Conservation (phyloP, 129 eudicot species). For the Lactuca sativa region DNA sequence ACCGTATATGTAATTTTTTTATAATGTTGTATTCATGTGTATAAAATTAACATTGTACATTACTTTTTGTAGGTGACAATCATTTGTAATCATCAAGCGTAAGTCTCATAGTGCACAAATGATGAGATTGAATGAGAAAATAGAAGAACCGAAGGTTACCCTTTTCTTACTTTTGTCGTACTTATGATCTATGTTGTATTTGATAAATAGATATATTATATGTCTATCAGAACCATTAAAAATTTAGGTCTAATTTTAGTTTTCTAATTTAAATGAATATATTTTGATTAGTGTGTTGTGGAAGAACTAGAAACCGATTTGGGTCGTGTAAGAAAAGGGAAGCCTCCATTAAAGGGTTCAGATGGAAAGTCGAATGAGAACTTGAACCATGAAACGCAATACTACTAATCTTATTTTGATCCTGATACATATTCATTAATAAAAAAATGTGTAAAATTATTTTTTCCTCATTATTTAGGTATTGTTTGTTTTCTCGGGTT, state of each 20-base stretch:
- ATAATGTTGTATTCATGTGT: too few species aligned
- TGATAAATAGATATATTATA: too few species aligned
- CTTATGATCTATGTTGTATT: too few species aligned
- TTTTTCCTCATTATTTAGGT: too few species aligned
- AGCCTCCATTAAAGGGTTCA: conserved; percentile 73
- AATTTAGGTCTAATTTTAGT: neutral
- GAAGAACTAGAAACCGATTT: conserved; percentile 72
- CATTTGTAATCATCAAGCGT: conserved; percentile 96
- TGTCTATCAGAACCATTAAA: neutral
- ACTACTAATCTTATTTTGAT: conserved; percentile 12
- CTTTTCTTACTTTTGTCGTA: neutral
- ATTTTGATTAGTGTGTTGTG: conserved; percentile 47
- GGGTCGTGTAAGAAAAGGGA: conserved; percentile 86
- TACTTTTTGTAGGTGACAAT: conserved; percentile 76
- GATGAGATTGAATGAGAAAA: conserved; percentile 65
- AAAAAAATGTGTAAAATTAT: too few species aligned
- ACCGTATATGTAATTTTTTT: too few species aligned
- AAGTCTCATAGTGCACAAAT: conserved; percentile 85
- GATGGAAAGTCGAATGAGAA: conserved; percentile 81
- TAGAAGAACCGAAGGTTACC: conserved; percentile 72
- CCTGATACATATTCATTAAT: neutral
- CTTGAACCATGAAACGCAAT: conserved; percentile 82
- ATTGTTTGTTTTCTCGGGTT: too few species aligned
- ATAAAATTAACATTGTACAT: too few species aligned
- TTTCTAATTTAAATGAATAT: neutral